Conservation (phyloP, 805 yeast species). For the Suhomyces sp. region DNA sequence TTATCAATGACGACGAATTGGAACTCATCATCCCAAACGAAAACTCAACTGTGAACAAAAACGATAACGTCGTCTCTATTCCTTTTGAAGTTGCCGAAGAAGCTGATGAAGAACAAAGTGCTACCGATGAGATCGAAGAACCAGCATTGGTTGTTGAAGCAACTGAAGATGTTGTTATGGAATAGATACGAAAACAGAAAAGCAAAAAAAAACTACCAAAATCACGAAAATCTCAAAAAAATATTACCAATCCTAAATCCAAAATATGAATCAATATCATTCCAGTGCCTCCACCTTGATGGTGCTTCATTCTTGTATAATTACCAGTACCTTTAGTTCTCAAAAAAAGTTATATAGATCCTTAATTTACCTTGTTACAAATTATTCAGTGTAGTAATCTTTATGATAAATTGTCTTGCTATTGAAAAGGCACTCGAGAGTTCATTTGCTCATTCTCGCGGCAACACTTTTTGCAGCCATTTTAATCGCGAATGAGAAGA, state of each 20-base stretch:
- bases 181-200: background rate
- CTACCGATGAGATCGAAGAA: conserved; percentile 10
- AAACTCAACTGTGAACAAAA: conserved; percentile 14
- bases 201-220: background rate
- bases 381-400: background rate
- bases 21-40: conserved; percentile 41
- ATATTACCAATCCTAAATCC: background rate
- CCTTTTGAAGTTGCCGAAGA: conserved; percentile 15
- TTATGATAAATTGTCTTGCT: background rate
- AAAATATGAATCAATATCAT: background rate
- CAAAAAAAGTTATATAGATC: background rate
- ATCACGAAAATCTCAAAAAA: background rate
- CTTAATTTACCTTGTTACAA: background rate
- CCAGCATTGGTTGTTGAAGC: conserved; percentile 2
- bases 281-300: conserved; percentile 2
- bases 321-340: background rate
- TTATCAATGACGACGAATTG: conserved; percentile 38
- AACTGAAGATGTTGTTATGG: conserved; percentile 6
- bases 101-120: conserved; percentile 5
- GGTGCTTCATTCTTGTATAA: conserved; percentile 2
- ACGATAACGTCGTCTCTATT: conserved; percentile 24
- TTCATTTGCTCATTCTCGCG: background rate
- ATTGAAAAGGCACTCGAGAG: background rate
- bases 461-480: background rate
- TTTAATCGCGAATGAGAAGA: background rate